These are phyloP conservation scores for Saccharomycopsis vini DNA, from an alignment of 805 yeast species.

Conservation along the genomic window DNA sequence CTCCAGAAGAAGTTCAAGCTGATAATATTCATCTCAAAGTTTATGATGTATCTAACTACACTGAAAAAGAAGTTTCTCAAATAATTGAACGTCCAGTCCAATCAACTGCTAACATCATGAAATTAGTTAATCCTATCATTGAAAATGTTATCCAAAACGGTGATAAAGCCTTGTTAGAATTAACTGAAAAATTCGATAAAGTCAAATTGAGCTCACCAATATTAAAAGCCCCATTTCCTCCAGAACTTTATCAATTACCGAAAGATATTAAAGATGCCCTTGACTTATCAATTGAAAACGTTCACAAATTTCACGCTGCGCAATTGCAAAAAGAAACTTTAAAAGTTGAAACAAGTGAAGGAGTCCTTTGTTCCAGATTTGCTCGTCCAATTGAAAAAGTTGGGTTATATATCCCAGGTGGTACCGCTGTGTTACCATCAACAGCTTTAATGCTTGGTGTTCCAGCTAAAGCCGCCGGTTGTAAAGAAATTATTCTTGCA, in stretches of 20 bases:
- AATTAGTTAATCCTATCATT: conserved; percentile 83
- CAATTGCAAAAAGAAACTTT: conserved; percentile 63
- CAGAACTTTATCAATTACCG: conserved; percentile 59
- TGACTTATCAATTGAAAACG: conserved; percentile 83
- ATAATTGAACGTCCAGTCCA: conserved; percentile 93
- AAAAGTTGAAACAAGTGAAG: conserved; percentile 86
- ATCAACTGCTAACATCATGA: conserved; percentile 86
- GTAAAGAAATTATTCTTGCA: conserved; percentile 84
- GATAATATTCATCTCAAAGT: conserved; percentile 42
- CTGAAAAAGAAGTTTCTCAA: conserved; percentile 38
- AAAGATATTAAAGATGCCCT: conserved; percentile 75
- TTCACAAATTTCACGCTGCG: conserved; percentile 87
- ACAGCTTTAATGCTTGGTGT: conserved; percentile 98
- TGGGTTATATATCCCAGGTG: conserved; percentile 97
- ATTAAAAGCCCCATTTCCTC: conserved; percentile 79
- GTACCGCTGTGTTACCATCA: conserved; percentile 96
- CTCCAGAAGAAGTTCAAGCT: conserved; percentile 21
- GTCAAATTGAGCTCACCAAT: conserved; percentile 67
- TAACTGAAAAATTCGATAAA: conserved; percentile 85
- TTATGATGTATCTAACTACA: conserved; percentile 33
- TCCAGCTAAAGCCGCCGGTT: conserved; percentile 97
- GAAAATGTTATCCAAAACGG: conserved; percentile 69
- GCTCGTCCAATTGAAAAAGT: conserved; percentile 91
- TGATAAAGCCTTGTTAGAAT: conserved; percentile 80
- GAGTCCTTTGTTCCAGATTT: conserved; percentile 89